phyloP scores from a whole-genome alignment of 2,329 filamentous ascomycete species.

The Arthrobotrys musiformis region DNA sequence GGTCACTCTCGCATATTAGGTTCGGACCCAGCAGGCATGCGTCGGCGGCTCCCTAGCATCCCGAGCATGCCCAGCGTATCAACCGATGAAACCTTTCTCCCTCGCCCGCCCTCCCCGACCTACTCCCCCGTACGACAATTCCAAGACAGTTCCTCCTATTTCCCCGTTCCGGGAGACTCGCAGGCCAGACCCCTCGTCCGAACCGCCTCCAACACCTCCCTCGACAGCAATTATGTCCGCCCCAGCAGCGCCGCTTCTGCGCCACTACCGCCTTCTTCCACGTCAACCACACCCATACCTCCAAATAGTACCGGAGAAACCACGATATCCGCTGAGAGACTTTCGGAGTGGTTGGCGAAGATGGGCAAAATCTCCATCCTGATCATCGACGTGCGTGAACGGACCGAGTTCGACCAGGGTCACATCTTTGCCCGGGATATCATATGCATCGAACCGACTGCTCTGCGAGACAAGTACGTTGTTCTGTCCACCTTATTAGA shows the following conservation, averaged over 20 bases:
- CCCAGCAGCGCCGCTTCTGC: slow-evolving; percentile 57
- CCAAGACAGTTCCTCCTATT: slow-evolving; percentile 25
- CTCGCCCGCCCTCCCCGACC: slow-evolving; percentile 74
- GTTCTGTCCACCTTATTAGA: slow-evolving; percentile 61
- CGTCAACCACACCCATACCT: slow-evolving; percentile 60
- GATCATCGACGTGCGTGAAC: slow-evolving; percentile 83
- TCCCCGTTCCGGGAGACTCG: slow-evolving; percentile 21
- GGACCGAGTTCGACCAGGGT: slow-evolving; percentile 84
- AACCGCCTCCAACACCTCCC: slow-evolving; percentile 60
- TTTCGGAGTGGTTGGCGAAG: slow-evolving; percentile 79
- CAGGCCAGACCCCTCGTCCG: slow-evolving; percentile 32
- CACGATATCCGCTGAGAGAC: slow-evolving; percentile 73
- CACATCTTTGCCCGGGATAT: slow-evolving; percentile 86
- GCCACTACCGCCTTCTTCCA: slow-evolving; percentile 62
- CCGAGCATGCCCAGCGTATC: slow-evolving; percentile 25
- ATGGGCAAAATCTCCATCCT: slow-evolving; percentile 74
- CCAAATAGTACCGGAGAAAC: slow-evolving; percentile 62
- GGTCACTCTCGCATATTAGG: not conserved
- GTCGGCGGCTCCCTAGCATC: slow-evolving; percentile 9
- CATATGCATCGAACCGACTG: slow-evolving; percentile 89
- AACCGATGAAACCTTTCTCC: slow-evolving; percentile 13
- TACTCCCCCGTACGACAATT: slow-evolving; percentile 82
- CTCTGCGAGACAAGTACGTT: slow-evolving; percentile 75
- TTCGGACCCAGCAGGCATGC: slow-evolving; percentile 20
- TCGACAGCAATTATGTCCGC: slow-evolving; percentile 56